A percentile compares a stretch with the other conserved stretches of the same genome.
Conservation (phyloP, 164 flowering plant species). For the Umbellularia californica region DNA sequence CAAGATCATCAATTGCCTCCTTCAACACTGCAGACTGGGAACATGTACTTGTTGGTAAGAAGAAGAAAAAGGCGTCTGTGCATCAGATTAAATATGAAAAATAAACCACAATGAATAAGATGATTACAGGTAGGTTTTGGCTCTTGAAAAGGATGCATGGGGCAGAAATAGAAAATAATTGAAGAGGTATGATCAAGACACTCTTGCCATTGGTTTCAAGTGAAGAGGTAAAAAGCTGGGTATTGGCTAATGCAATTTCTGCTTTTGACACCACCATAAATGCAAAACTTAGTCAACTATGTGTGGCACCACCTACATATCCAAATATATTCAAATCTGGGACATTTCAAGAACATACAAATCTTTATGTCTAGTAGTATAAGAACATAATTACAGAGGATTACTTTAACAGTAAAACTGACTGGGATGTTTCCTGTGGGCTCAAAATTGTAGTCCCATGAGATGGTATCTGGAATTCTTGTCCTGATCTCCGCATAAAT, state of each 20-base stretch:
- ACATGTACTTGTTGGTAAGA: constrained; percentile 5
- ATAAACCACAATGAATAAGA: neutral
- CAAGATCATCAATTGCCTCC: constrained; percentile 97
- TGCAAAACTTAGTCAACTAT: neutral
- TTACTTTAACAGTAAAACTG: constrained; percentile 86
- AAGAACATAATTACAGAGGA: neutral
- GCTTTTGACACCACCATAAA: neutral
- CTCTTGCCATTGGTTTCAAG: neutral
- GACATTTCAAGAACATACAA: neutral
- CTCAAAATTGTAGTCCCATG: constrained; percentile 97
- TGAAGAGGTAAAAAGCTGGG: neutral
- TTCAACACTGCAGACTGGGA: constrained; percentile 83
- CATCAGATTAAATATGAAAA: neutral
- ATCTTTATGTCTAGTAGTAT: neutral
- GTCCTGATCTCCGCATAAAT: constrained; percentile 92
- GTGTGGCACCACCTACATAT: neutral
- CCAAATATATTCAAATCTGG: neutral
- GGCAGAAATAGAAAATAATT: neutral
- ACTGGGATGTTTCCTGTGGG: constrained; percentile 77
- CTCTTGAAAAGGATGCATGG: neutral
- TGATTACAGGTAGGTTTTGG: neutral
- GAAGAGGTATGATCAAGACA: neutral
- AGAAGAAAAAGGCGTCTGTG: neutral
- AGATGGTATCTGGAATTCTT: constrained; percentile 77
- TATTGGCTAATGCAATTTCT: neutral